Percentiles rank a stretch among this genome's conserved stretches.
Evolutionary conservation across 2,329 filamentous ascomycete species (phyloP).

Genomic region (Aspergillus hiratsukae): DNA sequence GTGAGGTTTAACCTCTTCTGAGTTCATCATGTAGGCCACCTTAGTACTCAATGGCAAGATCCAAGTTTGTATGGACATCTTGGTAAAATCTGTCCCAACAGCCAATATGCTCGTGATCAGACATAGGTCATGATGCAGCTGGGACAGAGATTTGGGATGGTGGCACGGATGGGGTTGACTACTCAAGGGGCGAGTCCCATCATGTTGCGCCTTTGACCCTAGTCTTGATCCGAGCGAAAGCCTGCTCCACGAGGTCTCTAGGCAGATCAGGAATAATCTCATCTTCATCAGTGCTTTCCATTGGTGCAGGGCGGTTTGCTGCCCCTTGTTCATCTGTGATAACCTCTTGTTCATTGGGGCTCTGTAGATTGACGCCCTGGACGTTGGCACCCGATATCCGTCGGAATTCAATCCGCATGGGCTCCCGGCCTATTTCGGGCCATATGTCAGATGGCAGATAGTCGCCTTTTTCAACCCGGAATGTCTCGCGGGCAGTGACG

Average conservation of each 20-base stretch:
- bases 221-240: conserved; percentile 36
- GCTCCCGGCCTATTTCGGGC: conserved; percentile 63
- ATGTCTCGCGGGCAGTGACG: conserved; percentile 66
- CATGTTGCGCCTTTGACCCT: conserved; percentile 20
- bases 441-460: conserved; percentile 85
- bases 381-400: conserved; percentile 34
- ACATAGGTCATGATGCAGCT: neutral
- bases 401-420: conserved; percentile 44
- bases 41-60: neutral
- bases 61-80: neutral
- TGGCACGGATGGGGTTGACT: too few species aligned
- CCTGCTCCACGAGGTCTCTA: conserved; percentile 39
- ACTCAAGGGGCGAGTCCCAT: neutral
- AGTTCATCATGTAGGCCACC: conserved; percentile 30
- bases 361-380: conserved; percentile 16
- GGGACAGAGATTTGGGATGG: neutral
- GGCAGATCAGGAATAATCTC: conserved; percentile 42
- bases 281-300: conserved; percentile 17
- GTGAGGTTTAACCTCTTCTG: conserved; percentile 23
- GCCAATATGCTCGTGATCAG: neutral
- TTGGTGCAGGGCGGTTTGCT: conserved; percentile 3
- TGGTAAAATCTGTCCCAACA: neutral
- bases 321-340: conserved; percentile 5
- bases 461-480: conserved; percentile 77
- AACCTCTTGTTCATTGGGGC: conserved; percentile 5